Conservation (phyloP, 192 early-diverging fungal species). For the Spizellomyces sp. region DNA sequence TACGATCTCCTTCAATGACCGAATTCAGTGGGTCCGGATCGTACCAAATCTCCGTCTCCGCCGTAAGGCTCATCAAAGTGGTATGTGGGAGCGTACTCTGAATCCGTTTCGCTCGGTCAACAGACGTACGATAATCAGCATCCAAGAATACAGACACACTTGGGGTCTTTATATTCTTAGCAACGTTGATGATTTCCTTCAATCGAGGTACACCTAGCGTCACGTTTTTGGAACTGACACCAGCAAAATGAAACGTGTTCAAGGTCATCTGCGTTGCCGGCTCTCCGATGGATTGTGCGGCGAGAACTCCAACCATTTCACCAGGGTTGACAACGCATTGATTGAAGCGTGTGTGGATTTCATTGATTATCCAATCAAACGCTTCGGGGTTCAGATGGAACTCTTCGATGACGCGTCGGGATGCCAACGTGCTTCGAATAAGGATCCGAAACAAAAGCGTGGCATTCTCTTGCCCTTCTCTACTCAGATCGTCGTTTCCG, state of each 20-base stretch:
- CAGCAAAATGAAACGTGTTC: slow-evolving; percentile 99
- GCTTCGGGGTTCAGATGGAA: slow-evolving; percentile 84
- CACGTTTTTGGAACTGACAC: slow-evolving; percentile 95
- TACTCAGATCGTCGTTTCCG: slow-evolving; percentile 83
- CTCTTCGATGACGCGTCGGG: slow-evolving; percentile 86
- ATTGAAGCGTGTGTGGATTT: slow-evolving; percentile 90
- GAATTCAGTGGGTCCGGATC: slow-evolving; percentile 84
- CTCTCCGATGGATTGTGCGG: slow-evolving; percentile 99
- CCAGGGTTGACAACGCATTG: slow-evolving; percentile 89
- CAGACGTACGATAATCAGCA: slow-evolving; percentile 69
- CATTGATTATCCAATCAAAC: slow-evolving; percentile 93
- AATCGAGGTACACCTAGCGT: slow-evolving; percentile 97
- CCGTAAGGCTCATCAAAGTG: slow-evolving; percentile 81
- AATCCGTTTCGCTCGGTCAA: slow-evolving; percentile 85
- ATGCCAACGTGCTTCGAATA: slow-evolving; percentile 78
- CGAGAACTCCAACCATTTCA: slow-evolving; percentile 98
- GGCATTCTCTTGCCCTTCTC: slow-evolving; percentile 89
- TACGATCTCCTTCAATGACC: slow-evolving; percentile 82
- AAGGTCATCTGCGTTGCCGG: slow-evolving; percentile 99
- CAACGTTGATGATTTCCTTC: slow-evolving; percentile 99
- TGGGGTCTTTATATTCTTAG: slow-evolving; percentile 95
- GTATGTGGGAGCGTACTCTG: slow-evolving; percentile 90
- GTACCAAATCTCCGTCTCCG: slow-evolving; percentile 92
- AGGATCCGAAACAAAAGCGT: slow-evolving; percentile 90
- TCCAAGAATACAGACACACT: slow-evolving; percentile 75